Evolutionary conservation across 495 filamentous ascomycete species (phyloP), one percentile per base, ranked within the genome.

Genomic region (Articulospora tetracladia): DNA sequence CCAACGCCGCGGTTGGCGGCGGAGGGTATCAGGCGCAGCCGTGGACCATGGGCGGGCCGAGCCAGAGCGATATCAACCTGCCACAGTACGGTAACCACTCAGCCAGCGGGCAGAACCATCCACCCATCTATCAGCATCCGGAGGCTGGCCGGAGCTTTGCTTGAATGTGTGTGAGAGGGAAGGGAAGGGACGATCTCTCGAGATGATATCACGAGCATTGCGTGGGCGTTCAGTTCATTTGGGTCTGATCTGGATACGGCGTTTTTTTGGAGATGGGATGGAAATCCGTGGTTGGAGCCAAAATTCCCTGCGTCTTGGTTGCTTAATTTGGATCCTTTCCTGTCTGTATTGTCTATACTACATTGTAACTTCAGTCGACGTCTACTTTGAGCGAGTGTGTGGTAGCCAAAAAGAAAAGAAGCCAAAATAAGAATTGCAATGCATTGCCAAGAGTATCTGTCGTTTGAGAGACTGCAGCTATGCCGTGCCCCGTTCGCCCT

Each of bases 11-110:
- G 8, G 28, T 22, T 23, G 12, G 11, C 4, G 27, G 28, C 2
- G 50, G 50, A 27, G 50, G 50, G 6, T 55, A 55, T 25, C 53
- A 55, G 22, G 32, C 27, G 6, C 53, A 55, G 28, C 53, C 53
- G 12, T 55, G 53, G 53, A 12, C 28, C 12, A 25, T n/a, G 15
- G 25, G 17, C 3, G 3, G 22, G 3, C 28, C 53, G 12, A 41
- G 28, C 22, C 27, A 36, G 53, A 55, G 53, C 22, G 53, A 55
- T 41, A 55, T 55, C 28, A 32, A 55, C 22, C 20, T 55, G 23
- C 47, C 20, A 50, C 11, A 24, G 6, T 50, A 50, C n/a, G 47
- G 47, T 4, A 17, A 17, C 15, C 39, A 44, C 15, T 44, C 47
- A 26, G 47, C 47, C 24, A 50, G 22, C 12, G 47, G 39, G n/a